Percentiles rank a stretch among this genome's conserved stretches.
Conservation (phyloP, 2,329 filamentous ascomycete genomes). For the Penicillium sp. region DNA sequence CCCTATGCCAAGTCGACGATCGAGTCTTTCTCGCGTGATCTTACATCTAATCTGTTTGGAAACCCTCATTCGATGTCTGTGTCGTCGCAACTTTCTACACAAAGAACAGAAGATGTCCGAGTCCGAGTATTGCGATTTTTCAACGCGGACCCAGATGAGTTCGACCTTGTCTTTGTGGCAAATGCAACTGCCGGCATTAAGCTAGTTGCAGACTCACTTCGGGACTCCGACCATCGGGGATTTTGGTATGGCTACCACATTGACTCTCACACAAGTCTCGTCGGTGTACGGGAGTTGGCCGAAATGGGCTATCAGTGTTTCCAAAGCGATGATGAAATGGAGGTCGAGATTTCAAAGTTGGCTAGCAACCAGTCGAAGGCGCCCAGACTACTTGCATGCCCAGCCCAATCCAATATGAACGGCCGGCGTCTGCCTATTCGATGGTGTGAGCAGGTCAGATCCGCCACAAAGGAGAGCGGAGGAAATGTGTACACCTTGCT, state of each 20-base stretch:
- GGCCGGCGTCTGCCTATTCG: constrained; percentile 69
- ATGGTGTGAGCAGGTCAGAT: constrained; percentile 59
- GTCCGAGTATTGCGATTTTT: constrained; percentile 71
- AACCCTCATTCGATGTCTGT: constrained; percentile 87
- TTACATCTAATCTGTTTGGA: constrained; percentile 76
- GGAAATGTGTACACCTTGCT: constrained; percentile 64
- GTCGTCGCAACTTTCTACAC: constrained; percentile 73
- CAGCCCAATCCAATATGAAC: constrained; percentile 91
- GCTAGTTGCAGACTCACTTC: constrained; percentile 74
- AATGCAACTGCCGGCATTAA: constrained; percentile 93
- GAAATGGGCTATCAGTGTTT: constrained; percentile 61
- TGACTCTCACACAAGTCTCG: constrained; percentile 80
- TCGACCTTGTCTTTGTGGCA: constrained; percentile 85
- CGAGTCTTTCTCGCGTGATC: constrained; percentile 72
- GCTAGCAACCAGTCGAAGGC: constrained; percentile 14
- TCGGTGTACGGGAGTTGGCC: constrained; percentile 76
- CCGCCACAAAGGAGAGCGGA: constrained; percentile 21
- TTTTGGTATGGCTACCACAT: constrained; percentile 82
- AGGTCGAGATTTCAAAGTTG: constrained; percentile 58
- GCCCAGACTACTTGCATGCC: constrained; percentile 67
- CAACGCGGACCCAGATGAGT: constrained; percentile 74
- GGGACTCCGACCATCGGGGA: constrained; percentile 60
- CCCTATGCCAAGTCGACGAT: constrained; percentile 76
- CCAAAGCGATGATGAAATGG: constrained; percentile 58
- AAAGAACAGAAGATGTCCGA: constrained; percentile 72